These are phyloP conservation scores for Lagenidium sp. DNA, from an alignment of 352 stramenopile genomes.

Conservation along the genomic window DNA sequence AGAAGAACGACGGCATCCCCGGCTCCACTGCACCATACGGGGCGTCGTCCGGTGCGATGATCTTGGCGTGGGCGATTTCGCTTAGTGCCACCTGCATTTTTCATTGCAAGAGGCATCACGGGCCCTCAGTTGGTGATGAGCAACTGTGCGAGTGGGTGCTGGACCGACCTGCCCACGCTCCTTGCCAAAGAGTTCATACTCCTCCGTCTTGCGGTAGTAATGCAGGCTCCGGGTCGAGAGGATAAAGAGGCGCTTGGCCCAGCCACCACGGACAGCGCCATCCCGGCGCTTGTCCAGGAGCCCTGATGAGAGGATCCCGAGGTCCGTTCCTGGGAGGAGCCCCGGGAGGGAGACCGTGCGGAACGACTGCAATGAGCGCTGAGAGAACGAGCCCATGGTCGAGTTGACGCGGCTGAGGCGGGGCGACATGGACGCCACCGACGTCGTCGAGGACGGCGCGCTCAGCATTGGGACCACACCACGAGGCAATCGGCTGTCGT, in stretches of 20 bases:
- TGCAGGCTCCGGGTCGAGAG: conserved; percentile 71
- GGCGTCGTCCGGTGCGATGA: conserved; percentile 66
- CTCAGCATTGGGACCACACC: conserved; percentile 11
- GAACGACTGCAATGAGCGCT: conserved; percentile 51
- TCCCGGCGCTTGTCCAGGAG: conserved; percentile 77
- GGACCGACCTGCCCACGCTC: conserved; percentile 66
- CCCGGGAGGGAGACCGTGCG: conserved; percentile 65
- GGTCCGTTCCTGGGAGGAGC: conserved; percentile 56
- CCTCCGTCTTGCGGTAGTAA: conserved; percentile 80
- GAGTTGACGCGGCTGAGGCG: conserved; percentile 54
- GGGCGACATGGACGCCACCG: conserved; percentile 14
- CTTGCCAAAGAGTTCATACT: conserved; percentile 77
- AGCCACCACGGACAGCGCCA: conserved; percentile 71
- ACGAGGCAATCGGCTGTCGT: no score
- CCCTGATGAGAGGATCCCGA: conserved; percentile 69
- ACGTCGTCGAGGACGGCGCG: conserved; percentile 16
- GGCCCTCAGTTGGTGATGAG: no score
- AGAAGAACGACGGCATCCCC: conserved; percentile 45
- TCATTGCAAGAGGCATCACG: no score
- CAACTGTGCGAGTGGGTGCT: no score
- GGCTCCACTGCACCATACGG: conserved; percentile 63
- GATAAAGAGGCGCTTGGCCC: conserved; percentile 76
- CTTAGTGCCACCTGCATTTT: conserved; percentile 25
- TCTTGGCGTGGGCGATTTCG: conserved; percentile 67
- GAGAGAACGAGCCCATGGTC: conserved; percentile 33